Base-by-base conservation (phyloP, 495 filamentous ascomycete species). In the Podospora fimiseda region DNA sequence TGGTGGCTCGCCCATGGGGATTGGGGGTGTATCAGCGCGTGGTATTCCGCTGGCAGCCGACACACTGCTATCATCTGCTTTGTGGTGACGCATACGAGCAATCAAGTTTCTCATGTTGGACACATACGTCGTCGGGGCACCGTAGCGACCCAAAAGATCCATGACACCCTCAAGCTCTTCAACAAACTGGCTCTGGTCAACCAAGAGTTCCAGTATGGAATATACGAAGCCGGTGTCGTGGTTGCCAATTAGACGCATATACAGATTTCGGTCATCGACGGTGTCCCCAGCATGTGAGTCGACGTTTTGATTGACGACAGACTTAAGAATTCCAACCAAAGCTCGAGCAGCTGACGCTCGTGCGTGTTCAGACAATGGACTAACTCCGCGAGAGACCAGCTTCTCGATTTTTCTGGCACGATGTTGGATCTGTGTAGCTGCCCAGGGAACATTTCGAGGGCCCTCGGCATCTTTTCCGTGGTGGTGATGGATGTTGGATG, bases 321-420 rank as follows among this genome's bases (percentile, higher is more conserved):
- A 58, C 30, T 62, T 57, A 23, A 77, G 69, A 14, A 72, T 70
- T 50, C 66, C 60, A 13, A 74, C 61, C 7, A 74, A 60, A 0
- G 74, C 63, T 8, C 60, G 64, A 15, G 70, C 73, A 1, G 73
- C 74, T 0, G 70, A 69, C 9, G 60, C 56, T 1, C 67, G 61
- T 48, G 70, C 70, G 37, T 50, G 58, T 3, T 33, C 48, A 15
- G 61, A 52, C 1, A 75, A 65, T 3, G 72, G 71, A 14, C 40
- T 48, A 24, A 64, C 59, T 15, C 70, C 64, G 16, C 64, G 62
- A 18, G 62, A 64, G n/a, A 75, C 60, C 0, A 63, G 50, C 42
- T 58, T 56, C 48, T 63, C 59, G 42, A 77, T 71, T 36, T 65
- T 61, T 14, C 48, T 47, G 21, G 66, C 64, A n/a, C 66, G 61